Base-by-base conservation (phyloP, 2,329 filamentous ascomycete genomes). In the Ascochyta rabiei region DNA sequence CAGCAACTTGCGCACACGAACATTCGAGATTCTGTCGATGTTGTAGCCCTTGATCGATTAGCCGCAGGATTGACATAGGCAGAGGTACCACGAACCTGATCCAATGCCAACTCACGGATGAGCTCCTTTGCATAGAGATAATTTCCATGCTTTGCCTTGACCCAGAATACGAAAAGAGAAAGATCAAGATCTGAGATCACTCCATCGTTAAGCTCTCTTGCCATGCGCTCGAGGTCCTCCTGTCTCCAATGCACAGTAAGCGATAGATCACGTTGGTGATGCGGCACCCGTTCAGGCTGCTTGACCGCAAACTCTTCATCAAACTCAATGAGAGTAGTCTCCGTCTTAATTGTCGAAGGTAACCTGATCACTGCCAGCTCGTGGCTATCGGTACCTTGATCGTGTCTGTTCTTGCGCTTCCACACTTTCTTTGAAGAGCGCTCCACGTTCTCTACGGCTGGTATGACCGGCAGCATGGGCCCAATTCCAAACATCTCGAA, bases 41-140 rank as follows among this genome's bases (percentile, higher is more conserved):
- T 60, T 67, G 44, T 67, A 67, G 6, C 62, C 64, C 64, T 67
- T 6, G 2, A 7, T 18, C 18, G 8, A 45, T 54, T 19, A 48
- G 13, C 5, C 8, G 2, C n/a, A 5, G 40, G 12, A 28, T 39
- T 38, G 37, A 24, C 30, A 12, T 8, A 10, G 13, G 6, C 12
- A 33, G 34, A 16, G 15, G 12, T 7, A 1, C 10, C 9, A 44
- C 48, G 35, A 34, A 69, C 69, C 53, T 69, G 66, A 33, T 71
- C 68, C 1, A 71, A 41, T 6, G 40, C 49, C 4, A 74, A 44
- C 55, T 74, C 69, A 2, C 71, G 62, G 23, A 74, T 60, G 19
- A 68, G 44, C n/a, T 47, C 28, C 42, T 58, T 70, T 0, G 67
- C 70, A 12, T 57, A 19, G 1, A 63, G 33, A 21, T 67, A 70